phyloP scores from a whole-genome alignment of 2,329 filamentous ascomycete species.

The Arthrinium phaeospermum region DNA sequence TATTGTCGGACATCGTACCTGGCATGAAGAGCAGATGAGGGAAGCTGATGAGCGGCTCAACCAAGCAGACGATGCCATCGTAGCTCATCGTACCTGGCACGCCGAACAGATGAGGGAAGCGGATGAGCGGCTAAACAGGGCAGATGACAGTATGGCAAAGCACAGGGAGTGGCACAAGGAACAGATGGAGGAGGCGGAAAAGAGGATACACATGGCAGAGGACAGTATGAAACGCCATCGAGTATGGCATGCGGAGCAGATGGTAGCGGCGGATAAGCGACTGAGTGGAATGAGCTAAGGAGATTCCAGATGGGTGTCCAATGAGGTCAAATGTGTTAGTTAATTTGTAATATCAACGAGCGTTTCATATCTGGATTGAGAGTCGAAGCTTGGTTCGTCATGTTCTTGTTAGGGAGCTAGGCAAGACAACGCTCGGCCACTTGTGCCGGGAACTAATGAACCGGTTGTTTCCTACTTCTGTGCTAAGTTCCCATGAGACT shows the following conservation, averaged over 20 bases:
- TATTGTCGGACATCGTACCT: neutral
- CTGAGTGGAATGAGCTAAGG: neutral
- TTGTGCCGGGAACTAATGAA: no score
- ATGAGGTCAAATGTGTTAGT: neutral
- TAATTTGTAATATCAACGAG: slow-evolving; percentile 5
- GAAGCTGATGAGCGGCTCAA: neutral
- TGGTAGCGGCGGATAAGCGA: neutral
- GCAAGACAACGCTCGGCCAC: no score
- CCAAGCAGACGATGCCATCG: neutral
- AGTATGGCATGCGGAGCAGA: slow-evolving; percentile 12
- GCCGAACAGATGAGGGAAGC: slow-evolving; percentile 9
- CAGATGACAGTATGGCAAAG: slow-evolving; percentile 1
- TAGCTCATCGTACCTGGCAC: slow-evolving; percentile 6
- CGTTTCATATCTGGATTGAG: neutral
- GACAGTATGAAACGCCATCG: slow-evolving; percentile 12
- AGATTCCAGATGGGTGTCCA: no score
- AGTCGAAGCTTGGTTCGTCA: neutral
- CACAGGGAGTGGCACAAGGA: slow-evolving; percentile 17
- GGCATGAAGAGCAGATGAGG: slow-evolving; percentile 16
- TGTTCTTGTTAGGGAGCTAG: no score
- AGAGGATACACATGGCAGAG: neutral
- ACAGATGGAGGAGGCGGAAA: slow-evolving; percentile 16
- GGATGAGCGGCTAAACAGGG: neutral
- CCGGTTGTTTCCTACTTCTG: no score
- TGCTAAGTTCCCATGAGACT: no score